Evolutionary conservation across 2,329 filamentous ascomycete species (phyloP), one percentile per base, ranked within the genome.

Genomic region (Fusarium coffeatum): DNA sequence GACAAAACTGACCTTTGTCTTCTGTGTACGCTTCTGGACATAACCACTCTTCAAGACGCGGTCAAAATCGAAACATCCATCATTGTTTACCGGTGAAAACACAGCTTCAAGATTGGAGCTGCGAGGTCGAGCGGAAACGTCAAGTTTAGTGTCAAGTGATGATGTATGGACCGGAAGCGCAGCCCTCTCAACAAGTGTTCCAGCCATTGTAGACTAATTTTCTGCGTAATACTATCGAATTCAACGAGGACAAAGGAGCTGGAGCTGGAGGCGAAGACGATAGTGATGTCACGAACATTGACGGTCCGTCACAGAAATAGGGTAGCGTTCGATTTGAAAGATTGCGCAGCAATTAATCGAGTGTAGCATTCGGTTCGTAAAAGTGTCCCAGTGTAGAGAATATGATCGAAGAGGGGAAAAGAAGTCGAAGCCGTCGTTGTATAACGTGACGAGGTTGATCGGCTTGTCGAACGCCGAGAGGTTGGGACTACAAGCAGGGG

Each of bases 61-160:
- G 80, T 99, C 96, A 76, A 97, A 97, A 76, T 96, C 94, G 79
- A 97, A 99, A 80, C 93, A 96, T 68, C 96, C 96, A 80, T 97
- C 94, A 80, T 97, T 91, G 78, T 95, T 97, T 69, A 98, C 93
- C 7, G 94, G 93, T 30, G 93, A 96, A 76, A 93, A 90, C 18
- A 90, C 85, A 22, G 90, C 85, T 70, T 92, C 89, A 45, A 91
- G 77, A 27, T 78, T 74, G 25, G 76, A 72, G 58, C 72, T 79
- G 22, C 72, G 71, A 28, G 75, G 69, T 45, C 73, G 69, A 22
- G 72, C 30, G 27, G 69, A 55, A 48, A 61, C 34, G n/a, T 71
- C 57, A 37, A 66, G 49, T 7, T 72, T 71, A 45, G 60, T 64
- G 34, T 64, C 48, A 23, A 61, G 49, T 28, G 71, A 58, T 42